Conservation (phyloP, 2,329 filamentous ascomycete genomes). For the Cladophialophora psammophila region DNA sequence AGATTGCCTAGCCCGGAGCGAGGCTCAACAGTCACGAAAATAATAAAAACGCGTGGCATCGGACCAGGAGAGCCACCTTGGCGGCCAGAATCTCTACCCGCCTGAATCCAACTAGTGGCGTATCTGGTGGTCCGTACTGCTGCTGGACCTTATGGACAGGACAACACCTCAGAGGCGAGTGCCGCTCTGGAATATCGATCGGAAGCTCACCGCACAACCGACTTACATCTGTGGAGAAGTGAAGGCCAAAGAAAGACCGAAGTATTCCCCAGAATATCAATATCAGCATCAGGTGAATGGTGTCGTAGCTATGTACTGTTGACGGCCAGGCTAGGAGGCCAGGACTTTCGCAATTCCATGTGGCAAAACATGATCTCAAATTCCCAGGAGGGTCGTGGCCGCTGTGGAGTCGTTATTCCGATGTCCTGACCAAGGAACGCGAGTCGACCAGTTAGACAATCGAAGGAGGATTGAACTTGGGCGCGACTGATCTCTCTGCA, state of each 20-base stretch:
- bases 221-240: background rate
- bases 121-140: background rate
- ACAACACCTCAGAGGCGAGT: constrained; percentile 1
- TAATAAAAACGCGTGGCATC: background rate
- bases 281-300: constrained; percentile 6
- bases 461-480: background rate
- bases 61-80: constrained; percentile 9
- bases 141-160: background rate
- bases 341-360: background rate
- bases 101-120: background rate
- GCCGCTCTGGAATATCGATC: background rate
- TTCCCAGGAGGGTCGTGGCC: background rate
- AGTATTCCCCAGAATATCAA: background rate
- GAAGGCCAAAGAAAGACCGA: background rate
- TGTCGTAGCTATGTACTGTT: background rate
- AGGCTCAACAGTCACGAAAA: background rate
- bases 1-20: background rate
- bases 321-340: background rate
- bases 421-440: background rate
- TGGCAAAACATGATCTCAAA: background rate
- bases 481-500: background rate
- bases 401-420: background rate
- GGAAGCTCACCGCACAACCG: background rate
- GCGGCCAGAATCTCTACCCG: constrained; percentile 8
- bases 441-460: background rate